Conservation (phyloP, 1,139 yeast genomes). For the Nakaseomyces bracarensis region DNA sequence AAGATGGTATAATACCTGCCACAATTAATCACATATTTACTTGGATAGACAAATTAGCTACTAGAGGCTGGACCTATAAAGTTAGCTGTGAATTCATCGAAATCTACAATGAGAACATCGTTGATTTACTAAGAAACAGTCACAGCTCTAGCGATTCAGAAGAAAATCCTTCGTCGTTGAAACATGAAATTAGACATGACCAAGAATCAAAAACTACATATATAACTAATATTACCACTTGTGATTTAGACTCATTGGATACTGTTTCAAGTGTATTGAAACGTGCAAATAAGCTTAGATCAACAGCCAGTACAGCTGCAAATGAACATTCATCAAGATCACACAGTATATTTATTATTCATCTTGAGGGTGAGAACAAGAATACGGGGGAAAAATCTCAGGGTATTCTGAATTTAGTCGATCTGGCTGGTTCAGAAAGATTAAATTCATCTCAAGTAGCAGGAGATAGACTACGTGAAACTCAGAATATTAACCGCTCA, state of each 20-base stretch:
- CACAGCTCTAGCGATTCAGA: conserved; percentile 20
- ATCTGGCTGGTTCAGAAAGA: conserved; percentile 86
- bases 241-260: conserved; percentile 40
- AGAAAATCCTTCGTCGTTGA: conserved; percentile 30
- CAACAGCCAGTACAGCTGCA: conserved; percentile 75
- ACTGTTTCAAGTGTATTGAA: conserved; percentile 47
- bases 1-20: conserved; percentile 75
- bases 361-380: conserved; percentile 47
- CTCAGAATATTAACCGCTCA: conserved; percentile 84
- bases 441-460: conserved; percentile 65
- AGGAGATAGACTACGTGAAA: conserved; percentile 78
- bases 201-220: conserved; percentile 43
- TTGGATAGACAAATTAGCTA: conserved; percentile 43
- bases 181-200: conserved; percentile 72
- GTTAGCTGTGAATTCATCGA: conserved; percentile 77
- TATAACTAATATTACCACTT: conserved; percentile 51
- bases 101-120: conserved; percentile 75
- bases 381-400: conserved; percentile 43
- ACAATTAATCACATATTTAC: conserved; percentile 68
- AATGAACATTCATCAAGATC: conserved; percentile 74
- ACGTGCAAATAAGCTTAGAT: conserved; percentile 52
- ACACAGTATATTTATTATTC: conserved; percentile 64
- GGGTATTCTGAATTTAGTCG: conserved; percentile 69
- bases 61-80: conserved; percentile 57
- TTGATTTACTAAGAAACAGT: conserved; percentile 48